Conservation (phyloP, 345 rosid species). For the Brassica juncea region DNA sequence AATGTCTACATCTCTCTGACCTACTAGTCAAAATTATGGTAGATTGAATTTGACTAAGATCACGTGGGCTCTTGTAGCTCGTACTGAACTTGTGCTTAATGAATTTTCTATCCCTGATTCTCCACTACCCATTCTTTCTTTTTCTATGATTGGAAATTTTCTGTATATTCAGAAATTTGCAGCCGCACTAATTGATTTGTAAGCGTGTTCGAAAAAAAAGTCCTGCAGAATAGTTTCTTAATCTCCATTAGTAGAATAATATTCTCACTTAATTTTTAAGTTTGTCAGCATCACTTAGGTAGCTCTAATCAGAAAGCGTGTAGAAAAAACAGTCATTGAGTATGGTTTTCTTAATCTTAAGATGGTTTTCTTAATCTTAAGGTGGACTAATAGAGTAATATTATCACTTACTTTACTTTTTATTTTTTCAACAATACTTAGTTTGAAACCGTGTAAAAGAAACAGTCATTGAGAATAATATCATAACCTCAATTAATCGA, state of each 20-base stretch:
- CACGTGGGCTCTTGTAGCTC: conserved; percentile 29
- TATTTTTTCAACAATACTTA: no score
- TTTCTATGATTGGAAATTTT: conserved; percentile 1
- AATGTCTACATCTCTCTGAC: background rate
- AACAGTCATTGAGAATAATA: background rate
- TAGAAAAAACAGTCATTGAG: background rate
- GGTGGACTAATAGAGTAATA: background rate
- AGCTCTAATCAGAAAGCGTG: background rate
- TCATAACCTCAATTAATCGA: conserved; percentile 2
- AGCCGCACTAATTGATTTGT: conserved; percentile 1
- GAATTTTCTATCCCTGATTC: conserved; percentile 15
- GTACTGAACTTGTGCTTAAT: conserved; percentile 10
- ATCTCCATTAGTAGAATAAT: background rate
- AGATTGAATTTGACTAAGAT: conserved; percentile 25
- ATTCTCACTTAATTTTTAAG: background rate
- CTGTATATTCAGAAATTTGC: background rate
- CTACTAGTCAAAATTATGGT: background rate
- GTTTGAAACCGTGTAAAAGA: background rate
- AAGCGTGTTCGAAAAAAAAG: conserved; percentile 7
- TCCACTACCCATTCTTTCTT: conserved; percentile 5
- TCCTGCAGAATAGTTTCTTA: background rate
- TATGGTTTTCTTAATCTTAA: conserved; percentile 1
- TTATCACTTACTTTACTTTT: background rate
- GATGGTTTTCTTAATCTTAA: no score
- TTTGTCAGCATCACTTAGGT: conserved; percentile 3